phyloP scores from a whole-genome alignment of 1,139 yeast species.

The Arxiozyma telluris region DNA sequence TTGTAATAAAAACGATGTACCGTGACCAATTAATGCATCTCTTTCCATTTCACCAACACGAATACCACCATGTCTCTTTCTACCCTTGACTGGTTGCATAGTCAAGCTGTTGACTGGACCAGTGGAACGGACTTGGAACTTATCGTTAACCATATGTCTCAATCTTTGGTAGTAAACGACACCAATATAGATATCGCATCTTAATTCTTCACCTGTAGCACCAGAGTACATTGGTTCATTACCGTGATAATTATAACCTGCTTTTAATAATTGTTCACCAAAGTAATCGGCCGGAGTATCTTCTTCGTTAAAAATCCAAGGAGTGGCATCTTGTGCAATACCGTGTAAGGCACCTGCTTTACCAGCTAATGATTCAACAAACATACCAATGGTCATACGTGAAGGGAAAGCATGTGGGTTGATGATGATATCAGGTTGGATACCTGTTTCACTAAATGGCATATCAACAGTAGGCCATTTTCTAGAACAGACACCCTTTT shows the following conservation, averaged over 20 bases:
- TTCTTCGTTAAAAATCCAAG: constrained; percentile 85
- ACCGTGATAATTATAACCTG: constrained; percentile 97
- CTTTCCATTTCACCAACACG: constrained; percentile 99
- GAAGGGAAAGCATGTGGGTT: constrained; percentile 99
- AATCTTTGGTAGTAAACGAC: constrained; percentile 96
- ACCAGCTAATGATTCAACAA: constrained; percentile 95
- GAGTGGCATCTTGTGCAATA: constrained; percentile 93
- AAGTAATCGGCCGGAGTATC: constrained; percentile 97
- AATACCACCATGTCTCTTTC: constrained; percentile 98
- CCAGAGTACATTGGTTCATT: constrained; percentile 99
- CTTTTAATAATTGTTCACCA: constrained; percentile 78
- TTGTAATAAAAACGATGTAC: constrained; percentile 91
- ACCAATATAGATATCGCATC: constrained; percentile 94
- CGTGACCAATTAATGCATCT: constrained; percentile 97
- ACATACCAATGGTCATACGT: constrained; percentile 99
- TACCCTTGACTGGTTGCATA: constrained; percentile 99
- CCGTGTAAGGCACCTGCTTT: constrained; percentile 98
- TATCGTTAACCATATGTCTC: constrained; percentile 99
- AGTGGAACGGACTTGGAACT: constrained; percentile 97
- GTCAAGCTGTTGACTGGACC: constrained; percentile 96
- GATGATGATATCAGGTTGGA: constrained; percentile 93
- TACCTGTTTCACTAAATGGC: constrained; percentile 95
- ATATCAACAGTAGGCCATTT: constrained; percentile 95
- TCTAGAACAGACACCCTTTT: constrained; percentile 97
- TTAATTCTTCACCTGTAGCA: constrained; percentile 93